Conservation (phyloP, 305 asterid species). For the Rubia peregrina region DNA sequence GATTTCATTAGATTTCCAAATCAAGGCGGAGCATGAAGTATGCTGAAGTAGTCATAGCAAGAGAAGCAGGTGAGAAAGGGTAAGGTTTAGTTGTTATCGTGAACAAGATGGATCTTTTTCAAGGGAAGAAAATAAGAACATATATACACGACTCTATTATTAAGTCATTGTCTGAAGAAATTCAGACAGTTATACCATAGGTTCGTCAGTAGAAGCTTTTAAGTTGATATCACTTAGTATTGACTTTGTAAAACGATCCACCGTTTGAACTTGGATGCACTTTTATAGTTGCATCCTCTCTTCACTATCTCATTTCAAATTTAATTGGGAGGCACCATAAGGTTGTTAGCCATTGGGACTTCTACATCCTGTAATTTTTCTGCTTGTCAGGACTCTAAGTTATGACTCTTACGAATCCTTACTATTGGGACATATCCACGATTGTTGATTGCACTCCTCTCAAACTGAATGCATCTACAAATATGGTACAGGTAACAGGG, state of each 20-base stretch:
- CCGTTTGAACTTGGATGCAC: not conserved
- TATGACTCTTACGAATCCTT: not conserved
- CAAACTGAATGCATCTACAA: constrained; percentile 13
- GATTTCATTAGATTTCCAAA: constrained; percentile 45
- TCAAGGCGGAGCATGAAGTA: constrained; percentile 78
- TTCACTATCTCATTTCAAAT: not conserved
- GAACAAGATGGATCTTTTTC: constrained; percentile 84
- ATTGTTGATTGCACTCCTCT: not conserved
- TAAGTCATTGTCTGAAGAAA: constrained; percentile 72
- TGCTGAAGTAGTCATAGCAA: constrained; percentile 89
- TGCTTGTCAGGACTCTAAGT: not conserved
- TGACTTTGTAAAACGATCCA: not conserved
- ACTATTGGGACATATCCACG: not conserved
- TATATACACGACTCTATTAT: constrained; percentile 40
- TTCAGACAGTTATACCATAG: constrained; percentile 91
- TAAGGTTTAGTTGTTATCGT: constrained; percentile 80
- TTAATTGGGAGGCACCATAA: not conserved
- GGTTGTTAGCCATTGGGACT: not conserved
- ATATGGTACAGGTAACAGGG: constrained; percentile 57
- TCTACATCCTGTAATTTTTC: not conserved
- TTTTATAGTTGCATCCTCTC: not conserved
- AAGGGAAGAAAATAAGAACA: constrained; percentile 46
- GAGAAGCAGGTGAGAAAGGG: constrained; percentile 93
- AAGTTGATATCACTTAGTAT: not conserved
- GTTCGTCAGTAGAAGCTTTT: constrained; percentile 16